Base-by-base conservation (phyloP, 257 asterid genomes). In the Coffea eugenioides region DNA sequence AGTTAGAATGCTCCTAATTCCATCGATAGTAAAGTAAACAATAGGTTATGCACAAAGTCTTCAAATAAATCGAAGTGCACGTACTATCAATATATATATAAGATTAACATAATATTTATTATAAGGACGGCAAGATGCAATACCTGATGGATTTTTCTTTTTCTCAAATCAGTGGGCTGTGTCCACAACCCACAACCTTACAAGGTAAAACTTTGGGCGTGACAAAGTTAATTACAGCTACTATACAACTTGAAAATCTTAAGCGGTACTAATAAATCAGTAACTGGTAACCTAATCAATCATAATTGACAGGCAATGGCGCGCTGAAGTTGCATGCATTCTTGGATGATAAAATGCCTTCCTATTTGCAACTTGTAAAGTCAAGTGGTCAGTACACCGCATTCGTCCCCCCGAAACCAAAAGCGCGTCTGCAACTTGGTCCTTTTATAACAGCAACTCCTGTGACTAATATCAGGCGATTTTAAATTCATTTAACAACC, bases 361-460 rank as follows among this genome's bases (percentile, higher is more conserved):
- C 34, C 34, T 31, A 4, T 20, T 0, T 6, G 21, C 71, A 68
- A 67, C 68, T 34, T 77, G 81, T 52, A 39, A 34, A 20, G 69
- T 68, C 57, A 77, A 10, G 65, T 57, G 25, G 7, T 59, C 66
- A 59, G 81, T 67, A 21, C 68, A 77, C n/a, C 39, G 74, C 54
- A 77, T 77, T 31, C 69, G 14, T 67, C 75, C 81, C 41, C 41
- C n/a, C 36, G 36, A 59, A 41, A 41, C 13, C 57, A n/a, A 61
- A n/a, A 23, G 31, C 67, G 2, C 39, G 56, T 74, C 36, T 4
- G 23, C 69, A 74, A 74, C 78, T 74, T 74, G 77, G 1, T 1
- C 8, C 49, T 15, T 14, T 8, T 51, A 49, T 15, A 27, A 31
- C 3, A 11, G 69, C 43, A 65, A 13, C 69, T 65, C 15, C 18